Evolutionary conservation across 2,329 filamentous ascomycete genomes (phyloP).

Genomic region (Cytospora piceae): DNA sequence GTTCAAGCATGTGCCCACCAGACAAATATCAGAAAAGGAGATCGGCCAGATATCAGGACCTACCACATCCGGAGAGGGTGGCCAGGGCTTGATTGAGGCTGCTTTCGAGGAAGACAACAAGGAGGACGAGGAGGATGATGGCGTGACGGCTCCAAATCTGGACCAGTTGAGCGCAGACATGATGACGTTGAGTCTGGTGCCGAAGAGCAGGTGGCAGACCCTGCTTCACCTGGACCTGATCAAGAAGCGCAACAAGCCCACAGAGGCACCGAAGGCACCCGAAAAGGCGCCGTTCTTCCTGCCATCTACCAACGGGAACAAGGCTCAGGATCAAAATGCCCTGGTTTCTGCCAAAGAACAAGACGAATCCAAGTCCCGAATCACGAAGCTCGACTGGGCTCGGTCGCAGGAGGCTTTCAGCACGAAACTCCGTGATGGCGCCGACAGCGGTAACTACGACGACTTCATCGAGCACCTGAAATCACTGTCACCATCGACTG

Average conservation of each 20-base stretch:
- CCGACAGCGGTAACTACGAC: slow-evolving; percentile 62
- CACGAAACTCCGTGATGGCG: slow-evolving; percentile 57
- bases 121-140: slow-evolving; percentile 56
- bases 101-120: slow-evolving; percentile 65
- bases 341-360: slow-evolving; percentile 41
- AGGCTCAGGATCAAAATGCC: slow-evolving; percentile 37
- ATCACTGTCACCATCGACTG: slow-evolving; percentile 77
- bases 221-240: slow-evolving; percentile 90
- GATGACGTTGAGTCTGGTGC: slow-evolving; percentile 86
- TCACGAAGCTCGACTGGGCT: slow-evolving; percentile 67
- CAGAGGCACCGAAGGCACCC: slow-evolving; percentile 85
- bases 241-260: slow-evolving; percentile 91
- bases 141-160: slow-evolving; percentile 58
- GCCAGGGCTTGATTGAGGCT: slow-evolving; percentile 73
- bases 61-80: slow-evolving; percentile 81
- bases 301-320: slow-evolving; percentile 58
- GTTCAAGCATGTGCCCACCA: slow-evolving; percentile 85
- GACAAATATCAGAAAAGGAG: slow-evolving; percentile 79
- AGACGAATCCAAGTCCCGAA: slow-evolving; percentile 60
- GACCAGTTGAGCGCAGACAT: slow-evolving; percentile 84
- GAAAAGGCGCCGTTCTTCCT: slow-evolving; percentile 97
- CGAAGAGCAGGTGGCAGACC: slow-evolving; percentile 92
- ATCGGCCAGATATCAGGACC: slow-evolving; percentile 69
- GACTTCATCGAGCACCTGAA: slow-evolving; percentile 80
- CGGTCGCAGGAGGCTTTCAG: slow-evolving; percentile 63